Evolutionary conservation across 192 early-diverging fungal species (phyloP).

Genomic region (Linnemannia schmuckeri): DNA sequence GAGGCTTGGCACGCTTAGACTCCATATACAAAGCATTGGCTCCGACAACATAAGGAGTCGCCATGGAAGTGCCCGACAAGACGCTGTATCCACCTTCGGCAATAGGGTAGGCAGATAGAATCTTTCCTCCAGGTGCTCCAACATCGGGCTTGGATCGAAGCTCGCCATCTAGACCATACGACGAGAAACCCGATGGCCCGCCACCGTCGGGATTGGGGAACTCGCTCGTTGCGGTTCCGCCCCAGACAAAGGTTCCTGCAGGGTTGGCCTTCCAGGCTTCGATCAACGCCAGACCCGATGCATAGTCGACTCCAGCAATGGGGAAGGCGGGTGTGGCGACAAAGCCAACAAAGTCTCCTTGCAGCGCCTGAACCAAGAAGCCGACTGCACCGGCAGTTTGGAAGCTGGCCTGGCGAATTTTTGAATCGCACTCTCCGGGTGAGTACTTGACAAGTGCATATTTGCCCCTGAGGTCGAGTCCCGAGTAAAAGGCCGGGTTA

Average conservation of each 20-base stretch:
- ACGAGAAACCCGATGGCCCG: constrained; percentile 69
- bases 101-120: constrained; percentile 72
- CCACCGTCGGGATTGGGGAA: constrained; percentile 54
- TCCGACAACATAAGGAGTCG: constrained; percentile 81
- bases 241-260: constrained; percentile 18
- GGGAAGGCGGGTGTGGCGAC: constrained; percentile 39
- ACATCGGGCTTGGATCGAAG: constrained; percentile 72
- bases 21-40: constrained; percentile 74
- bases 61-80: constrained; percentile 87
- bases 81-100: constrained; percentile 57
- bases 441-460: constrained; percentile 67
- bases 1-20: constrained; percentile 60
- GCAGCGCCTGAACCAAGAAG: constrained; percentile 39
- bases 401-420: constrained; percentile 57
- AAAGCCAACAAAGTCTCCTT: constrained; percentile 41
- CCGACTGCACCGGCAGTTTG: constrained; percentile 36
- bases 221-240: neutral
- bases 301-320: constrained; percentile 43
- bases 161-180: constrained; percentile 75
- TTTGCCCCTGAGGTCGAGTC: constrained; percentile 26
- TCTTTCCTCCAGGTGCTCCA: constrained; percentile 76
- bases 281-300: constrained; percentile 50
- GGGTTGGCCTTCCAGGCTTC: constrained; percentile 33
- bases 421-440: constrained; percentile 38
- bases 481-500: constrained; percentile 15